phyloP scores from a whole-genome alignment of 768 basidiomycete genomes.

The Trichaptum fuscoviolaceum region DNA sequence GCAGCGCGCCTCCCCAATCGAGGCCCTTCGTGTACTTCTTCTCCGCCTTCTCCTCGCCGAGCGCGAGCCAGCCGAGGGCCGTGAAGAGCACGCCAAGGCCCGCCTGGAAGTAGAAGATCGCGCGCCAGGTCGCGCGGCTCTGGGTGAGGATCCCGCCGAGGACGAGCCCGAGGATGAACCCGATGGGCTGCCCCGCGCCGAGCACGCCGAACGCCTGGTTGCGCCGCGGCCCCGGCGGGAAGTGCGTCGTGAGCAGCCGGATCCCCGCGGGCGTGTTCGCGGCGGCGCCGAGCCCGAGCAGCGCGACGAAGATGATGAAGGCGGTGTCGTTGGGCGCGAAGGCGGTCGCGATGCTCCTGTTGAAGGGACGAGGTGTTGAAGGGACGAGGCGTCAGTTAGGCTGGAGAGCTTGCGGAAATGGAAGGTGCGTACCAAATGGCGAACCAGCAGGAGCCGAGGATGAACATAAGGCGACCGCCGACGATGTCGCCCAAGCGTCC shows the following conservation, averaged over 20 bases:
- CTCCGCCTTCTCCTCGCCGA: constrained; percentile 16
- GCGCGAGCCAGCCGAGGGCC: constrained; percentile 18
- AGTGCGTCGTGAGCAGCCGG: constrained; percentile 23
- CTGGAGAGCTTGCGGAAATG: background rate
- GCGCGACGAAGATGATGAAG: constrained; percentile 28
- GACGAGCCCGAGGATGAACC: constrained; percentile 29
- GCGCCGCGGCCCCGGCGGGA: constrained; percentile 25
- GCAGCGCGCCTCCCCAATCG: constrained; percentile 30
- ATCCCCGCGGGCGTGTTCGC: constrained; percentile 29
- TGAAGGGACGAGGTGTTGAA: background rate
- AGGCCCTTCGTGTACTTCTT: constrained; percentile 27
- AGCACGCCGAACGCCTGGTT: constrained; percentile 29
- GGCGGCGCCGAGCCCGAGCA: constrained; percentile 29
- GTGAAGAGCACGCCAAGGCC: constrained; percentile 26
- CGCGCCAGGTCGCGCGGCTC: constrained; percentile 26
- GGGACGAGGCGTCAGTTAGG: background rate
- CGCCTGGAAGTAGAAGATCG: constrained; percentile 29
- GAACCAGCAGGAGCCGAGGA: constrained; percentile 27
- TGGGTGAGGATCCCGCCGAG: constrained; percentile 29
- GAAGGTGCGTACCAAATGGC: constrained; percentile 21
- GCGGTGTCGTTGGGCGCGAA: constrained; percentile 22
- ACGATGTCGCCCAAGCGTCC: constrained; percentile 18
- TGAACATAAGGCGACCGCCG: constrained; percentile 22
- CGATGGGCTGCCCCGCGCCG: constrained; percentile 30
- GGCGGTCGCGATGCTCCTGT: constrained; percentile 27